Evolutionary conservation across 768 basidiomycete genomes (phyloP).

Genomic region (Leucocoprinus sp.): DNA sequence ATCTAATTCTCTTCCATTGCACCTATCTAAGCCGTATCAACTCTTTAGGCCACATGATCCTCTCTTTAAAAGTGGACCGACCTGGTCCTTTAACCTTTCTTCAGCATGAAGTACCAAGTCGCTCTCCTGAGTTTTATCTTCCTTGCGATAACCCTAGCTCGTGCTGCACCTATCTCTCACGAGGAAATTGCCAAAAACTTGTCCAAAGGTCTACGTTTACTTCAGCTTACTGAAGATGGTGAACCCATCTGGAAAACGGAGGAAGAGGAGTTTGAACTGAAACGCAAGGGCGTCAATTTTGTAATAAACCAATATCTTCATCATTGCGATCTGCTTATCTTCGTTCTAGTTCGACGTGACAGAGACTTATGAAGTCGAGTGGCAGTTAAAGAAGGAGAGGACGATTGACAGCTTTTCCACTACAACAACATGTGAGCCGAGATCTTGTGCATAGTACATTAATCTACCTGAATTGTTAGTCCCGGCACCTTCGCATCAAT

Average conservation of each 20-base stretch:
- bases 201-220: constrained; percentile 26
- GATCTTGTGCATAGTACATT: not conserved
- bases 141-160: constrained; percentile 19
- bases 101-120: constrained; percentile 6
- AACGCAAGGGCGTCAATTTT: constrained; percentile 26
- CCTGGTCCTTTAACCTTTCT: not conserved
- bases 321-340: not conserved
- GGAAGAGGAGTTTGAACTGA: constrained; percentile 27
- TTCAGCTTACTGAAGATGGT: constrained; percentile 27
- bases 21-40: not conserved
- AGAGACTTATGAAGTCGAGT: constrained; percentile 28
- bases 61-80: constrained; percentile 2
- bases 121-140: constrained; percentile 12
- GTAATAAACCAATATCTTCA: constrained; percentile 14
- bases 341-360: constrained; percentile 31
- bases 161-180: constrained; percentile 24
- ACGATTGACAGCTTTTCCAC: constrained; percentile 17
- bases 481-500: constrained; percentile 25
- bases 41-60: not conserved
- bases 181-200: constrained; percentile 27
- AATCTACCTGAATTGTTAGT: constrained; percentile 14
- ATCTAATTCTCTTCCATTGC: not conserved
- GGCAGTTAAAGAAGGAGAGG: constrained; percentile 14
- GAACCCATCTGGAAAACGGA: constrained; percentile 35
- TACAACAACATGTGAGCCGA: constrained; percentile 22